A percentile compares a stretch with the other conserved stretches of the same genome.
Conservation (phyloP, 1,284 basidiomycete genomes). For the Ceratobasidium sp. region DNA sequence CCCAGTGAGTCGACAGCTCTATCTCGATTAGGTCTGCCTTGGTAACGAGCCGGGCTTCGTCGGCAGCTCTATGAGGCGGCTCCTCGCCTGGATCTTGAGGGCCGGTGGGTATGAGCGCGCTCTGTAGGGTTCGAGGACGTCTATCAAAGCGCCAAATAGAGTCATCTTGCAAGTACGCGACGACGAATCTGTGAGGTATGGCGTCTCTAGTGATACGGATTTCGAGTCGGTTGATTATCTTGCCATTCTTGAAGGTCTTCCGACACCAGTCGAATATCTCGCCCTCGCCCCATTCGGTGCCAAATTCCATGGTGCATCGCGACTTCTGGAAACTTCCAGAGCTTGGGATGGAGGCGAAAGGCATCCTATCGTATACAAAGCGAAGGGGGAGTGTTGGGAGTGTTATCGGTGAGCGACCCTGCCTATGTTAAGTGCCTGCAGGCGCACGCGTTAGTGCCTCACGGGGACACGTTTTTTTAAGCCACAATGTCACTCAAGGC, state of each 20-base stretch:
- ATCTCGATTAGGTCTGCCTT: neutral
- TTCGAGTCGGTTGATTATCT: too few relatives aligned
- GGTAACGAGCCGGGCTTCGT: neutral
- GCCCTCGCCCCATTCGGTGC: neutral
- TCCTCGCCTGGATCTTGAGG: neutral
- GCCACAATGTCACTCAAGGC: too few relatives aligned
- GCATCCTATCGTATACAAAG: neutral
- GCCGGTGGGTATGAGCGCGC: neutral
- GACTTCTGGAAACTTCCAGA: conserved; percentile 10
- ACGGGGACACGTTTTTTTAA: too few relatives aligned
- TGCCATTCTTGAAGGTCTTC: too few relatives aligned
- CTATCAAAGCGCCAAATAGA: conserved; percentile 19
- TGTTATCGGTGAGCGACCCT: neutral
- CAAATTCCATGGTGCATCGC: conserved; percentile 25
- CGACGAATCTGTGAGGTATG: too few relatives aligned
- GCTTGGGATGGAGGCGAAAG: conserved; percentile 1
- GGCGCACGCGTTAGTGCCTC: too few relatives aligned
- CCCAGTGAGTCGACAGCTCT: neutral
- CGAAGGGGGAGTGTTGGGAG: neutral
- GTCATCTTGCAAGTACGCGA: too few relatives aligned
- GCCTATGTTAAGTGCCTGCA: neutral
- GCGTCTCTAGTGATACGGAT: too few relatives aligned
- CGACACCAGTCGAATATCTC: too few relatives aligned
- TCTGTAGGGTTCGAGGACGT: conserved; percentile 1
- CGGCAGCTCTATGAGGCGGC: neutral